Evolutionary conservation across 208 protist species (phyloP).

Genomic region (Leishmania arabica): DNA sequence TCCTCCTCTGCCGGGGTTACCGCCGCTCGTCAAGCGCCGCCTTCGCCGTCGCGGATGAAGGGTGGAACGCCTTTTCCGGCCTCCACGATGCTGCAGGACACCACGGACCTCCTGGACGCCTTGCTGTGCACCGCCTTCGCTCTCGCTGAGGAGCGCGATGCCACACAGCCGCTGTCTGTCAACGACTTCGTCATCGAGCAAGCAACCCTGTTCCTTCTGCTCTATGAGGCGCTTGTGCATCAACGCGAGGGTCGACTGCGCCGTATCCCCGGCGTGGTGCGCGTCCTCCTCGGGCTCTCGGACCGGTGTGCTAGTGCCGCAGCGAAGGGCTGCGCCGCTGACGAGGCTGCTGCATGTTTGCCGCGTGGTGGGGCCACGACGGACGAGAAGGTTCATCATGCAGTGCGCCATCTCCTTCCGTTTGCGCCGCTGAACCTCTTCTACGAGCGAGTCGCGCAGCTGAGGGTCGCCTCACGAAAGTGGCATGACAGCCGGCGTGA

Average conservation of each 20-base stretch:
- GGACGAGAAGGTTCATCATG: slow-evolving; percentile 22
- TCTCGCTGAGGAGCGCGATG: slow-evolving; percentile 37
- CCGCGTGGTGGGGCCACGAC: not conserved
- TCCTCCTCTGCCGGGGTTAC: not conserved
- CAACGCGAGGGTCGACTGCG: slow-evolving; percentile 42
- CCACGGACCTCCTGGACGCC: slow-evolving; percentile 48
- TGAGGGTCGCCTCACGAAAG: not conserved
- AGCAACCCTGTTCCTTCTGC: slow-evolving; percentile 51
- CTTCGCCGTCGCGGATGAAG: not conserved
- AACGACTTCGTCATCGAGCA: slow-evolving; percentile 41
- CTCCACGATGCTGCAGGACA: slow-evolving; percentile 21
- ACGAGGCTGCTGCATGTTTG: not conserved
- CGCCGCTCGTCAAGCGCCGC: not conserved
- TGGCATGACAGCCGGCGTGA: slow-evolving; percentile 1
- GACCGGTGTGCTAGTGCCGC: slow-evolving; percentile 12
- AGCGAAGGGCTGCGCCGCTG: not conserved
- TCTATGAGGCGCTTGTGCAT: slow-evolving; percentile 64
- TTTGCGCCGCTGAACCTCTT: slow-evolving; percentile 29
- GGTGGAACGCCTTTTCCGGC: not conserved
- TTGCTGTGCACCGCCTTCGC: slow-evolving; percentile 38
- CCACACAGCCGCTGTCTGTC: slow-evolving; percentile 20
- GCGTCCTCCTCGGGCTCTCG: slow-evolving; percentile 33
- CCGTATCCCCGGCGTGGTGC: slow-evolving; percentile 38
- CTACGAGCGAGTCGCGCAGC: slow-evolving; percentile 10
- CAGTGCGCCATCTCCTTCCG: slow-evolving; percentile 34